Evolutionary conservation across 2,329 filamentous ascomycete genomes (phyloP), one percentile per base, ranked within the genome.

Genomic region (Myotisia sp.): DNA sequence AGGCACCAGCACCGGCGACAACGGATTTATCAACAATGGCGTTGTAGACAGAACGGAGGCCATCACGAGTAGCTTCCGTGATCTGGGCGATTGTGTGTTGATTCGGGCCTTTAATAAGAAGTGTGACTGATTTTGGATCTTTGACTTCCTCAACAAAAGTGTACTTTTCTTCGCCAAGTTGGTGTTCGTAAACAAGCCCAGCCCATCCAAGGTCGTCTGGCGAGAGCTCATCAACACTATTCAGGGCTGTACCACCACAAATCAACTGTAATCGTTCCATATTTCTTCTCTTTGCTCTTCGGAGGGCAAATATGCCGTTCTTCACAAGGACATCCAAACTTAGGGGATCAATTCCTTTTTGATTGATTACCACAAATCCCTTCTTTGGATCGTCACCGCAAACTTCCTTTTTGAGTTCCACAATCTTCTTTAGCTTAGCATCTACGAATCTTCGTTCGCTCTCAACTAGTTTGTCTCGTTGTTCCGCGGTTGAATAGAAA

Each of bases 91-190:
- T 98, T 41, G 87, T 95, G 66, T 98, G 90, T 52, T 77, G 70
- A 62, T 98, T 98, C 43, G 90, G 90, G 16, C 90, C 90, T 69
- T 95, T 98, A 69, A 98, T 95, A 51, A 98, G 70, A 20, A 98
- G 68, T 10, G 90, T 98, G 29, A 98, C 90, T 1, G 87, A 94
- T 67, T 98, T 98, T 42, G 90, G 83, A 42, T 95, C 85, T 70
- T 94, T 95, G 51, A 98, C 90, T 49, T 98, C 90, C 62, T 98
- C 90, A 41, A 98, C 71, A 55, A 98, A 98, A 4, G 90, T 98
- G 65, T 83, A 98, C 67, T 98, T 98, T 68, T 98, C 90, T 68
- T 98, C 90, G 42, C 90, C 90, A 6, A 98, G 70, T 47, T 87
- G 83, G 61, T 98, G 87, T 66, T 98, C 90, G 56, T 98, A 95